Evolutionary conservation across 768 basidiomycete species (phyloP).

Genomic region (Mycena pura): DNA sequence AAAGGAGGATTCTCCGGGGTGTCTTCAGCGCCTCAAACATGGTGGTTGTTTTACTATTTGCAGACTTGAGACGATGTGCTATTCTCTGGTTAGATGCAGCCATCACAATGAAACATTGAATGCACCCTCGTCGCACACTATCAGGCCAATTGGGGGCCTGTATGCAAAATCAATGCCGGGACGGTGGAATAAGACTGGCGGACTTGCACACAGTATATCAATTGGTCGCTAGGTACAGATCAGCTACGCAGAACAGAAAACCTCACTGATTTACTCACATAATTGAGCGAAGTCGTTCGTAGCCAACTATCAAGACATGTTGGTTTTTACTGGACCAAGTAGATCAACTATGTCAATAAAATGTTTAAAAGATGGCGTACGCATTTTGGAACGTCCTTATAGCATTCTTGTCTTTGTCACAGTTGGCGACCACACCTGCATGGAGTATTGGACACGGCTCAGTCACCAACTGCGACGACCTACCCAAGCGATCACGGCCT

Average conservation of each 20-base stretch:
- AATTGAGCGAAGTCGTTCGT: conserved; percentile 86
- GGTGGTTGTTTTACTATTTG: conserved; percentile 86
- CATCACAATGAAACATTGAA: not conserved
- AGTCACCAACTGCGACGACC: too few species aligned
- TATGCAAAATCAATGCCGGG: conserved; percentile 3
- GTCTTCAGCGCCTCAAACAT: conserved; percentile 85
- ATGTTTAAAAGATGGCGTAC: conserved; percentile 44
- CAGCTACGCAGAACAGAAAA: not conserved
- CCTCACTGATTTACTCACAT: conserved; percentile 58
- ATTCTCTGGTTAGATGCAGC: not conserved
- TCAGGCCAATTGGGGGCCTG: conserved; percentile 90
- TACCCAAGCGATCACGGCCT: conserved; percentile 56
- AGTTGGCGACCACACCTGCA: conserved; percentile 53
- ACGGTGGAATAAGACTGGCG: not conserved
- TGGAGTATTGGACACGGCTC: too few species aligned
- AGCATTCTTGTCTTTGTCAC: conserved; percentile 53
- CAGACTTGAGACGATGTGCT: conserved; percentile 94
- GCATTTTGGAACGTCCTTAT: conserved; percentile 78
- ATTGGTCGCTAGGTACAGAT: conserved; percentile 50
- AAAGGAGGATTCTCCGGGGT: conserved; percentile 82
- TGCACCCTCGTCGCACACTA: conserved; percentile 93
- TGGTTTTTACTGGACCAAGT: conserved; percentile 61
- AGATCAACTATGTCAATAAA: not conserved
- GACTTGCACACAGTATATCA: conserved; percentile 69
- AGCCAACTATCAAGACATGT: conserved; percentile 92